Evolutionary conservation across 2,329 filamentous ascomycete genomes (phyloP).

Genomic region (Ceratocystis colombiana): DNA sequence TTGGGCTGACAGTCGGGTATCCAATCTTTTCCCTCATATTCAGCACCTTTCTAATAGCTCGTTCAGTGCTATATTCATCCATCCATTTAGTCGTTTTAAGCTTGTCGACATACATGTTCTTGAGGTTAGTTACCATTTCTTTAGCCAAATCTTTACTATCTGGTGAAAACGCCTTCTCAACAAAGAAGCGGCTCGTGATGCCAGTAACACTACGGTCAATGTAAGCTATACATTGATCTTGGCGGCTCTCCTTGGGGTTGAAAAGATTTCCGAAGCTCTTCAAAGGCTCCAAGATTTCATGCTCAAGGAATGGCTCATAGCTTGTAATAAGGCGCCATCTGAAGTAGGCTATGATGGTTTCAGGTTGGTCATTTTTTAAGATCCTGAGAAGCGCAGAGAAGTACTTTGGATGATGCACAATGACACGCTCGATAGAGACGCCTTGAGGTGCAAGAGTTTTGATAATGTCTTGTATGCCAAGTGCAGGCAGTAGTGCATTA

Average conservation of each 20-base stretch:
- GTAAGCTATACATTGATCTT: conserved; percentile 51
- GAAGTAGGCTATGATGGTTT: conserved; percentile 51
- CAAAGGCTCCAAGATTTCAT: conserved; percentile 51
- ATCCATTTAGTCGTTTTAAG: conserved; percentile 54
- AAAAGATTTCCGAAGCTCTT: conserved; percentile 52
- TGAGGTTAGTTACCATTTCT: conserved; percentile 60
- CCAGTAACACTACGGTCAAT: conserved; percentile 52
- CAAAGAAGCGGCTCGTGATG: conserved; percentile 61
- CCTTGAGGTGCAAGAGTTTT: conserved; percentile 35
- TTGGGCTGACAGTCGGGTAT: conserved; percentile 52
- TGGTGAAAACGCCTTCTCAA: conserved; percentile 57
- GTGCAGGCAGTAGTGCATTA: conserved; percentile 44
- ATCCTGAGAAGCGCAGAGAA: conserved; percentile 48
- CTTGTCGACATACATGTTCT: conserved; percentile 52
- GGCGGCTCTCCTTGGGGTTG: conserved; percentile 33
- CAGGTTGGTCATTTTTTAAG: conserved; percentile 43
- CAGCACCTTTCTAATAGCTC: conserved; percentile 54
- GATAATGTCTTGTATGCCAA: conserved; percentile 46
- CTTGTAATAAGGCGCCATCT: conserved; percentile 52
- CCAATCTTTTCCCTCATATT: conserved; percentile 62
- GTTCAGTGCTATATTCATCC: conserved; percentile 48
- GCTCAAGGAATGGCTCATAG: conserved; percentile 46
- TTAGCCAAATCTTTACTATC: conserved; percentile 59
- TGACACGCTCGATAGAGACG: conserved; percentile 40
- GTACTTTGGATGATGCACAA: conserved; percentile 51